Conservation (phyloP, 2,329 filamentous ascomycete species). For the Ophioceras dolichostomum region DNA sequence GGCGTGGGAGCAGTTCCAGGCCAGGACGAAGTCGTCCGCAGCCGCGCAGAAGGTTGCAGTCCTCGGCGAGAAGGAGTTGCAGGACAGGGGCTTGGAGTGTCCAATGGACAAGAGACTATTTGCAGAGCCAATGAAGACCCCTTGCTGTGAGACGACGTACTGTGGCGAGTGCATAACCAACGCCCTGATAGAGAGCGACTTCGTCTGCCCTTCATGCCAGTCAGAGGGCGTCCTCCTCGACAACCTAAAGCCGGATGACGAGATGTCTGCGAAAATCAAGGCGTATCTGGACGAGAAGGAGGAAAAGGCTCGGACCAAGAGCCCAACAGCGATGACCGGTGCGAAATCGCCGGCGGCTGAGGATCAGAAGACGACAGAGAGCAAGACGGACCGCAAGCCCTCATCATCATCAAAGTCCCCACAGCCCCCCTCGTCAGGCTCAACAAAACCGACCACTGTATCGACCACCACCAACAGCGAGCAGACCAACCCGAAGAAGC, state of each 20-base stretch:
- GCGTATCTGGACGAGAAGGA: slow-evolving; percentile 51
- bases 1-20: slow-evolving; percentile 94
- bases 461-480: neutral
- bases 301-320: slow-evolving; percentile 18
- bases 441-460: slow-evolving; percentile 4
- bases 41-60: slow-evolving; percentile 68
- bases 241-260: slow-evolving; percentile 74
- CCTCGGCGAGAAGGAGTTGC: slow-evolving; percentile 72
- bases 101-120: slow-evolving; percentile 96
- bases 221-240: slow-evolving; percentile 87
- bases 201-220: slow-evolving; percentile 86
- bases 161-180: slow-evolving; percentile 99
- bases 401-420: slow-evolving; percentile 9
- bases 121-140: slow-evolving; percentile 97
- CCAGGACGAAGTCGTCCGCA: slow-evolving; percentile 78
- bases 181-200: slow-evolving; percentile 95
- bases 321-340: neutral
- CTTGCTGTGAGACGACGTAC: slow-evolving; percentile 96
- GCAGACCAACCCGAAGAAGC: slow-evolving; percentile 49
- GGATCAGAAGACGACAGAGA: neutral
- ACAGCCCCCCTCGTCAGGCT: slow-evolving; percentile 7
- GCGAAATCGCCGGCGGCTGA: too few relatives aligned
- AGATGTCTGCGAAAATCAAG: slow-evolving; percentile 66
- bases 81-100: slow-evolving; percentile 82
- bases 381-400: neutral